A percentile compares a stretch with the other conserved stretches of the same genome.
Conservation (phyloP, 176 grass and related monocot genomes). For the Stipa capillata region DNA sequence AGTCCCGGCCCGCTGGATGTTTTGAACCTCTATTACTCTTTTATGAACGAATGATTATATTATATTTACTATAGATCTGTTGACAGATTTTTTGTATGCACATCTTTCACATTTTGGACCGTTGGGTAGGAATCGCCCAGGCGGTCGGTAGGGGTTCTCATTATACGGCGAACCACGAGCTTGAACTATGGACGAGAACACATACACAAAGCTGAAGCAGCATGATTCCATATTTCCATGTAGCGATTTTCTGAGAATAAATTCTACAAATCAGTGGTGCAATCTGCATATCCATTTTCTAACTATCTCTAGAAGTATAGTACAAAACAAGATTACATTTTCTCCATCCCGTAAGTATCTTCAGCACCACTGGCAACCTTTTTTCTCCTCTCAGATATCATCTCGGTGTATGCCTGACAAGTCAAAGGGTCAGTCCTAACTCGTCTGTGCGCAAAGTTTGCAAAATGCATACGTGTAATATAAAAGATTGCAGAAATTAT, state of each 20-base stretch:
- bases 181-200: too few relatives aligned
- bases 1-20: too few relatives aligned
- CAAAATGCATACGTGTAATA: neutral
- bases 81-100: too few relatives aligned
- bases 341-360: conserved; percentile 88
- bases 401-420: conserved; percentile 76
- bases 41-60: too few relatives aligned
- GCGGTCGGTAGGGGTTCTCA: too few relatives aligned
- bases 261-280: neutral
- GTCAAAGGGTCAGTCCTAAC: neutral
- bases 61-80: too few relatives aligned
- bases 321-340: conserved; percentile 4
- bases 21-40: too few relatives aligned
- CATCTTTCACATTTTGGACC: too few relatives aligned
- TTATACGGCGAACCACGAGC: too few relatives aligned
- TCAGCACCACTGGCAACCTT: conserved; percentile 70
- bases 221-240: neutral
- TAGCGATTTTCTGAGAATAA: neutral
- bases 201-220: neutral
- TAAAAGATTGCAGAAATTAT: neutral
- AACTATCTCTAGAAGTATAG: neutral
- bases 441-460: neutral
- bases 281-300: neutral
- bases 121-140: too few relatives aligned
- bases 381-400: conserved; percentile 87